Evolutionary conservation across 352 stramenopile genomes (phyloP).

Genomic region (Pythium aquatile): DNA sequence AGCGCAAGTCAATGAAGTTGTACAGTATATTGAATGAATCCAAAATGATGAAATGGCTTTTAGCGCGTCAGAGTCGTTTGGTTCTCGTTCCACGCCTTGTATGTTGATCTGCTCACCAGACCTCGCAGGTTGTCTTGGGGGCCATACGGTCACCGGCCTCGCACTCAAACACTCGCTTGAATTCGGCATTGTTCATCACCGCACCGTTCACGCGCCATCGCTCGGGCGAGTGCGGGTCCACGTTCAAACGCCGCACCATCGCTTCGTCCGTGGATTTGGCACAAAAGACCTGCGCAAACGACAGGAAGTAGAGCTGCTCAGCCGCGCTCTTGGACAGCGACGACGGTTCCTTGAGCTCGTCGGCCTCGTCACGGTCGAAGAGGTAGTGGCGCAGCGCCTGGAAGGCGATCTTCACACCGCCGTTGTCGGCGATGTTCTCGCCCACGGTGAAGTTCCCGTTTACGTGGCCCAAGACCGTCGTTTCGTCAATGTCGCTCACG

Average conservation of each 20-base stretch:
- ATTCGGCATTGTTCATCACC: slow-evolving; percentile 77
- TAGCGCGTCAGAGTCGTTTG: neutral
- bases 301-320: slow-evolving; percentile 77
- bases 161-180: slow-evolving; percentile 60
- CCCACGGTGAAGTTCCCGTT: slow-evolving; percentile 79
- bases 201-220: slow-evolving; percentile 78
- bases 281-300: slow-evolving; percentile 75
- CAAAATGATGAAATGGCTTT: slow-evolving; percentile 4
- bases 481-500: slow-evolving; percentile 36
- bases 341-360: slow-evolving; percentile 19
- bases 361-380: slow-evolving; percentile 27
- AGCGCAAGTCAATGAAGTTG: neutral
- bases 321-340: slow-evolving; percentile 25
- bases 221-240: slow-evolving; percentile 63
- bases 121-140: slow-evolving; percentile 58
- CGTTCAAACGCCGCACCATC: slow-evolving; percentile 46
- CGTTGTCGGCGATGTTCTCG: slow-evolving; percentile 86
- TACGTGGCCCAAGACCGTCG: slow-evolving; percentile 53
- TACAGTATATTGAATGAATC: slow-evolving; percentile 2
- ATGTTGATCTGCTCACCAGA: slow-evolving; percentile 48
- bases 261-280: slow-evolving; percentile 56
- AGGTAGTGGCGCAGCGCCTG: slow-evolving; percentile 51
- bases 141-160: slow-evolving; percentile 60
- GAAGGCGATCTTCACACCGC: slow-evolving; percentile 73
- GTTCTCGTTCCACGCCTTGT: neutral